Percentiles rank a stretch among this genome's conserved stretches.
phyloP scores from a whole-genome alignment of 192 early-diverging fungal genomes.

The Rhizophagus sp. region DNA sequence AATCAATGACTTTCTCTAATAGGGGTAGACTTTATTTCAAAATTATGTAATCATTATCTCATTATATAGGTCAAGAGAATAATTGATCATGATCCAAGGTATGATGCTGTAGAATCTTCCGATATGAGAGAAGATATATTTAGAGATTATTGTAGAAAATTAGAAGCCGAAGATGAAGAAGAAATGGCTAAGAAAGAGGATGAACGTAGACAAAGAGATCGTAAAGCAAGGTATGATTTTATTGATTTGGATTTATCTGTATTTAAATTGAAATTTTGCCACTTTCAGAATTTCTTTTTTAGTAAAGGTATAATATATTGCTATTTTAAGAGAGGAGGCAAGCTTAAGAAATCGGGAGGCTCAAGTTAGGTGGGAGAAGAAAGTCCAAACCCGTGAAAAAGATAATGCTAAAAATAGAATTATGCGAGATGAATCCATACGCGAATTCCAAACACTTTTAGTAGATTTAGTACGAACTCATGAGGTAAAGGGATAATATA shows the following conservation, averaged over 20 bases:
- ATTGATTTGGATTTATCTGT: neutral
- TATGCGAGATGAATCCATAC: conserved; percentile 43
- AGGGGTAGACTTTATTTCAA: neutral
- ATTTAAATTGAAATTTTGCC: neutral
- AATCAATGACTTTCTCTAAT: neutral
- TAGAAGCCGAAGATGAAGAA: conserved; percentile 41
- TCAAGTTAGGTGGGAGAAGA: conserved; percentile 49
- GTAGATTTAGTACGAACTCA: conserved; percentile 53
- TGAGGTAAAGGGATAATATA: conserved; percentile 35
- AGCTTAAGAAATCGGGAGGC: conserved; percentile 59
- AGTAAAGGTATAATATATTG: neutral
- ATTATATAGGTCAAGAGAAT: conserved; percentile 46
- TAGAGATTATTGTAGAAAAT: conserved; percentile 57
- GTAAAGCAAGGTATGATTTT: conserved; percentile 19
- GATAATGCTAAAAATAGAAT: conserved; percentile 35
- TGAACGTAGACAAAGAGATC: conserved; percentile 23
- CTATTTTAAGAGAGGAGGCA: conserved; percentile 47
- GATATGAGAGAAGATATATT: conserved; percentile 69
- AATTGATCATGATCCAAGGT: conserved; percentile 68
- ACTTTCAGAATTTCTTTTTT: neutral
- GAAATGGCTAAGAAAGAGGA: conserved; percentile 25
- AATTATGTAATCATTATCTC: neutral
- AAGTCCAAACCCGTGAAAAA: conserved; percentile 40
- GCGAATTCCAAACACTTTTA: conserved; percentile 47
- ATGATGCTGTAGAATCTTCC: conserved; percentile 63